A percentile compares a stretch with the other conserved stretches of the same genome.
Evolutionary conservation across 306 rosid species (phyloP).

Genomic region (Rosa persica): DNA sequence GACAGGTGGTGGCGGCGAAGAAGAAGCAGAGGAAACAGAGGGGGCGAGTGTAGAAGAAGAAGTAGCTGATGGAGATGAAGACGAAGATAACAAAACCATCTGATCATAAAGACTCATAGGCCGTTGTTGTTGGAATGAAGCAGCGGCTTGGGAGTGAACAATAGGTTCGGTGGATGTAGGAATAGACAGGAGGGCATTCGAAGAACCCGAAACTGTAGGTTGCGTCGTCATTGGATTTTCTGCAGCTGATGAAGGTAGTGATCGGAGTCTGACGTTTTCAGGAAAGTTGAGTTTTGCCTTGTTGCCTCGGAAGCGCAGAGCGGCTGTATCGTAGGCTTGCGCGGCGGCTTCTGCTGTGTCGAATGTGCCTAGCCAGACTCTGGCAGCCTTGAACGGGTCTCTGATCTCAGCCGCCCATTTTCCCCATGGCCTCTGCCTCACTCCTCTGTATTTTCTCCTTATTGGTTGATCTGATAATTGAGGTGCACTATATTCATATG

Average conservation of each 20-base stretch:
- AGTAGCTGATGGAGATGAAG: constrained; percentile 8
- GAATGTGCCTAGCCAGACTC: constrained; percentile 55
- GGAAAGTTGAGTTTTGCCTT: constrained; percentile 57
- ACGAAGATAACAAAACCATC: constrained; percentile 24
- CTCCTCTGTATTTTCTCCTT: constrained; percentile 54
- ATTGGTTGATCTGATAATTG: constrained; percentile 21
- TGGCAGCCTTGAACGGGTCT: constrained; percentile 46
- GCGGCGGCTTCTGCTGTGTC: constrained; percentile 53
- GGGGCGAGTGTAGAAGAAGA: constrained; percentile 5
- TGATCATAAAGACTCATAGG: constrained; percentile 32
- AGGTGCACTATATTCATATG: constrained; percentile 30
- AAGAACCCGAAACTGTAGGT: constrained; percentile 14
- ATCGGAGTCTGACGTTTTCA: constrained; percentile 44
- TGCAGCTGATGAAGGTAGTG: not conserved
- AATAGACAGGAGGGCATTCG: constrained; percentile 32
- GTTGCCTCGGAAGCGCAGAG: constrained; percentile 49
- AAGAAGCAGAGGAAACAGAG: constrained; percentile 25
- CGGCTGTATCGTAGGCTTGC: constrained; percentile 47
- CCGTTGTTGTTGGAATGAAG: constrained; percentile 11
- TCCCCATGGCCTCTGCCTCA: constrained; percentile 55
- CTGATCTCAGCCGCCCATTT: constrained; percentile 57
- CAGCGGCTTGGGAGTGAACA: constrained; percentile 33
- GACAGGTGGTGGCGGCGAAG: constrained; percentile 9
- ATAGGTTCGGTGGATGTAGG: constrained; percentile 47
- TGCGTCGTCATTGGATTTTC: constrained; percentile 21